A percentile compares a stretch with the other conserved stretches of the same genome.
These are phyloP conservation scores for Linum lewisii DNA, from an alignment of 345 rosid genomes.

Conservation along the genomic window DNA sequence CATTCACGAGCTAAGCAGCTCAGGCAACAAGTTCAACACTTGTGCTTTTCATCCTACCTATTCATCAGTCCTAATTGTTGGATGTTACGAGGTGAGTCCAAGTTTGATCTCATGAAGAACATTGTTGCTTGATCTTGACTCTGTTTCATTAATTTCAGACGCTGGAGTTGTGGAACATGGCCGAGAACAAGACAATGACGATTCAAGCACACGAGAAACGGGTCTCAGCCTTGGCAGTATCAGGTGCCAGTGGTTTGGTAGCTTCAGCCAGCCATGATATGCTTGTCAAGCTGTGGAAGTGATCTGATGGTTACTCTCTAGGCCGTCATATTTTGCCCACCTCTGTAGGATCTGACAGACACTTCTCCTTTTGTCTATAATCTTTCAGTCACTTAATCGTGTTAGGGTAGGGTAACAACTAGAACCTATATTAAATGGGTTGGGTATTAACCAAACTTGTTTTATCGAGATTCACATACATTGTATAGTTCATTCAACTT, in stretches of 20 bases:
- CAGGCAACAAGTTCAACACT: constrained; percentile 34
- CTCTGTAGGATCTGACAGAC: constrained; percentile 5
- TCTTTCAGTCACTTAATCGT: too few species aligned
- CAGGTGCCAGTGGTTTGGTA: constrained; percentile 28
- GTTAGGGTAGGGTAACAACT: too few species aligned
- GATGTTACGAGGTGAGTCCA: constrained; percentile 46
- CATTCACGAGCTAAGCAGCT: constrained; percentile 36
- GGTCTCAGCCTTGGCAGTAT: constrained; percentile 37
- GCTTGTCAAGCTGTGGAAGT: constrained; percentile 45
- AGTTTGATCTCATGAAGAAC: not conserved
- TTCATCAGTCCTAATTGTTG: constrained; percentile 41
- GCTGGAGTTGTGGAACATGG: constrained; percentile 43
- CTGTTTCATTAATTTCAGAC: constrained; percentile 22
- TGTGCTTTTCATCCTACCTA: constrained; percentile 46
- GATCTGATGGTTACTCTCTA: too few species aligned
- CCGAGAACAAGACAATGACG: constrained; percentile 30
- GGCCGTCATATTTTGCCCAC: too few species aligned
- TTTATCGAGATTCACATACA: too few species aligned
- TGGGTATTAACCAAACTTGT: too few species aligned
- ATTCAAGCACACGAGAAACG: constrained; percentile 30
- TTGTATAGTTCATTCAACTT: too few species aligned
- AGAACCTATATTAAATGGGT: too few species aligned
- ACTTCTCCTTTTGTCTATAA: constrained; percentile 5
- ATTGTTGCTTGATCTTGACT: too few species aligned
- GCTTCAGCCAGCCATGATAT: constrained; percentile 42